Evolutionary conservation across 768 basidiomycete genomes (phyloP), one percentile per base, ranked within the genome.

Genomic region (Macrolepiota dolichaula): DNA sequence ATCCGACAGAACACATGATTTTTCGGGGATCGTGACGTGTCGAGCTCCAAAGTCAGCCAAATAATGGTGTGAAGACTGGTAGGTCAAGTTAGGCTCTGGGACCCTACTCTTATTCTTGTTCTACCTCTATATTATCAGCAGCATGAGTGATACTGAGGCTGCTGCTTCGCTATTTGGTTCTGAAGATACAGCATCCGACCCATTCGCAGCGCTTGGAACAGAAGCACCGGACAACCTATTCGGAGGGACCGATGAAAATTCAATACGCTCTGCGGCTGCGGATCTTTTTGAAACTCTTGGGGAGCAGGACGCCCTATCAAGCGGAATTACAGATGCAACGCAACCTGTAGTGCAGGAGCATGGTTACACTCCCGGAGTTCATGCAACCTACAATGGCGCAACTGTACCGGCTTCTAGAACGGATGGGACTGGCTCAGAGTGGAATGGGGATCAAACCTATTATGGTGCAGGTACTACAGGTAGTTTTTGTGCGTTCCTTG

Each of bases 91-190:
- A 60, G 51, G 25, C 35, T 47, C 50, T 5, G 19, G 42, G 13
- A 37, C 46, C 24, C n/a, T 49, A 38, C 36, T 32, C 46, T 35
- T 49, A 11, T 59, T 42, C 55, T 10, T 57, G 37, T 46, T 24
- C 17, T 47, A 35, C 46, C 51, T 36, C 51, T 46, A 22, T 46
- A 38, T 42, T 27, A 38, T 53, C 12, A 52, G 10, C 42, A 67
- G 68, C 68, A 88, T 89, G 87, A 82, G 77, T 71, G 77, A 79
- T 65, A 84, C 88, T 59, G 89, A 91, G 77, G 86, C 89, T 65
- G 92, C 92, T 37, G 88, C 91, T 55, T 86, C 89, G 60, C 87
- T 94, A 50, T 94, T 94, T 78, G 89, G 85, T 63, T 74, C 82
- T 55, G 83, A 83, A 35, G 88, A 91, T 69, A 68, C 83, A 54